Percentiles rank a stretch among this genome's conserved stretches.
These are phyloP conservation scores for Westerdykella ornata DNA, from an alignment of 2,329 filamentous ascomycete species.

Conservation along the genomic window DNA sequence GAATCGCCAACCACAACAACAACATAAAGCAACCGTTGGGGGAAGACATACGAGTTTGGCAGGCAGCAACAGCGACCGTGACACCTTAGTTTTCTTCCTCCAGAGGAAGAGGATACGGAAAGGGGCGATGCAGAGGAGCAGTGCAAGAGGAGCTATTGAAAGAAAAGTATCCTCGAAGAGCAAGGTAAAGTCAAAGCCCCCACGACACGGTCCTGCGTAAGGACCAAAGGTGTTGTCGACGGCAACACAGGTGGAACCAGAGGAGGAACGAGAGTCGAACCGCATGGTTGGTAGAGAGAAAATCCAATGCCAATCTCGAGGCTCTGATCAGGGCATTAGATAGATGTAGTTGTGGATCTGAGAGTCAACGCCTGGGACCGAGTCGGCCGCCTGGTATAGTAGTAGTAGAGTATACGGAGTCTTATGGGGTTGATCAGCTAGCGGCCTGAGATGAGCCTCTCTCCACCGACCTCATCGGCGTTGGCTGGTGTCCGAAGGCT, in stretches of 20 bases:
- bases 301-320: constrained; percentile 16
- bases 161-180: constrained; percentile 34
- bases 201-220: constrained; percentile 28
- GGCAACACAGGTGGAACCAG: constrained; percentile 13
- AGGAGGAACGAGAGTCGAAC: constrained; percentile 12
- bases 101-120: constrained; percentile 24
- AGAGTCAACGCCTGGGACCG: constrained; percentile 11
- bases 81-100: constrained; percentile 21
- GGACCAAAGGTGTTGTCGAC: constrained; percentile 31
- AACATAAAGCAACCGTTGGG: not conserved
- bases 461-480: constrained; percentile 17
- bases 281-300: constrained; percentile 17
- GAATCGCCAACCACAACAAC: not conserved
- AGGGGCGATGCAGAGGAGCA: constrained; percentile 27
- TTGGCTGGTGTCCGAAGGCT: constrained; percentile 8
- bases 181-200: constrained; percentile 36
- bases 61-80: constrained; percentile 15
- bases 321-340: constrained; percentile 16
- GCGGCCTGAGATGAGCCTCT: constrained; percentile 13
- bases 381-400: not conserved
- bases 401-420: not conserved
- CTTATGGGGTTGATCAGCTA: constrained; percentile 14
- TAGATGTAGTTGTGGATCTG: constrained; percentile 11
- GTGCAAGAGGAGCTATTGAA: constrained; percentile 23
- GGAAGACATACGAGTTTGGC: constrained; percentile 23